A percentile compares a stretch with the other conserved stretches of the same genome.
Evolutionary conservation across 345 rosid genomes (phyloP).

Genomic region (Populus alba): DNA sequence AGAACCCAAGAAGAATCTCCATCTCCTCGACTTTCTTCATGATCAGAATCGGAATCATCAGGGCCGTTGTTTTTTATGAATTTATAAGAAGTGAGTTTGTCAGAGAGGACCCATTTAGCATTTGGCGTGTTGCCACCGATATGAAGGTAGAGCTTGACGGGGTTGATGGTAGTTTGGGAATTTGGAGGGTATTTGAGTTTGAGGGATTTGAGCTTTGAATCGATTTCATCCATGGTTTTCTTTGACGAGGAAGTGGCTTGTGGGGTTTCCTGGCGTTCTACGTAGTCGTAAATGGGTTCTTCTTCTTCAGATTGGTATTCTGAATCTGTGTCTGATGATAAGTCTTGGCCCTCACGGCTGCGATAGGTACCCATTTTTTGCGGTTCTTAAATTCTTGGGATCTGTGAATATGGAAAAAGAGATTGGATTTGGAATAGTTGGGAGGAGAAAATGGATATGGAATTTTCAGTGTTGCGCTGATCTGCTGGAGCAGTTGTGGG

Average conservation of each 20-base stretch:
- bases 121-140: conserved; percentile 77
- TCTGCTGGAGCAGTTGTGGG: not conserved
- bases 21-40: conserved; percentile 33
- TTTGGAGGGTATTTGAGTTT: conserved; percentile 33
- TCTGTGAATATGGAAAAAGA: not conserved
- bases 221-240: conserved; percentile 34
- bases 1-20: conserved; percentile 55
- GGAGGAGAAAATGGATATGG: not conserved
- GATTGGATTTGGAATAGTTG: not conserved
- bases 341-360: conserved; percentile 26
- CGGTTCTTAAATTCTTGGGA: no score
- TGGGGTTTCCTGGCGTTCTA: conserved; percentile 20
- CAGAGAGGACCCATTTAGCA: conserved; percentile 76
- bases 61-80: conserved; percentile 44
- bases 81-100: conserved; percentile 52
- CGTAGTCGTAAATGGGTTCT: conserved; percentile 17
- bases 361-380: conserved; percentile 24
- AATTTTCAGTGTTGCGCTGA: not conserved
- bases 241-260: conserved; percentile 3
- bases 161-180: conserved; percentile 10
- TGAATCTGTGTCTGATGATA: conserved; percentile 21
- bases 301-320: conserved; percentile 20
- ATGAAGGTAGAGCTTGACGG: conserved; percentile 80
- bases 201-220: conserved; percentile 58
- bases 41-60: conserved; percentile 32